Conservation (phyloP, 257 asterid genomes). For the Misopates orontium region DNA sequence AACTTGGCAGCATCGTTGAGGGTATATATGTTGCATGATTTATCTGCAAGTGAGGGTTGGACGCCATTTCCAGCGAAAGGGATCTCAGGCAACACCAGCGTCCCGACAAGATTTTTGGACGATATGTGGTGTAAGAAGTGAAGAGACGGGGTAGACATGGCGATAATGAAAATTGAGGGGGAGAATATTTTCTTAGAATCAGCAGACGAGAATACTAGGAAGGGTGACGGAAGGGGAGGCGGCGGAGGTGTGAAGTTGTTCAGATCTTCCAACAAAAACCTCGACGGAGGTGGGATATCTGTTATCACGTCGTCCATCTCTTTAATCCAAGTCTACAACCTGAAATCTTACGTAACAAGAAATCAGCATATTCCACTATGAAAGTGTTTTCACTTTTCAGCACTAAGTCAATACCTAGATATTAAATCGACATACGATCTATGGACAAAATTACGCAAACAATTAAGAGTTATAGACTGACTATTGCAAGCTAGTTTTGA, state of each 20-base stretch:
- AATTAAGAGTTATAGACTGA: too few species aligned
- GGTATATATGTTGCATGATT: constrained; percentile 81
- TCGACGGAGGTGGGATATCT: constrained; percentile 91
- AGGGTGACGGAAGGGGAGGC: constrained; percentile 74
- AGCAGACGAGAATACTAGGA: constrained; percentile 56
- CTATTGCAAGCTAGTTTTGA: too few species aligned
- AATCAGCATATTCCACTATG: constrained; percentile 11
- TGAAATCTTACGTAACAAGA: constrained; percentile 31
- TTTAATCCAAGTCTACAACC: constrained; percentile 30
- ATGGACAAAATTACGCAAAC: too few species aligned
- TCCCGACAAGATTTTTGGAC: constrained; percentile 62
- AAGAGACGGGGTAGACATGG: constrained; percentile 74
- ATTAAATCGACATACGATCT: too few species aligned
- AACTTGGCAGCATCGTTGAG: constrained; percentile 46
- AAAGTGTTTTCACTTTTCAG: constrained; percentile 6
- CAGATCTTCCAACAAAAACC: constrained; percentile 81
- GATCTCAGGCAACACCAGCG: constrained; percentile 79
- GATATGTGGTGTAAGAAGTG: constrained; percentile 67
- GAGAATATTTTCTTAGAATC: constrained; percentile 43
- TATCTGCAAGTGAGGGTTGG: constrained; percentile 64
- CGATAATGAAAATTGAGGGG: constrained; percentile 80
- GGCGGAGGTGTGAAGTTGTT: constrained; percentile 86
- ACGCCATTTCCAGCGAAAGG: constrained; percentile 69
- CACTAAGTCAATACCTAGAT: too few species aligned
- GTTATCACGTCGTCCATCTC: constrained; percentile 94